Evolutionary conservation across 441 rosid genomes (phyloP).

Genomic region (Syzygium syzygioides): DNA sequence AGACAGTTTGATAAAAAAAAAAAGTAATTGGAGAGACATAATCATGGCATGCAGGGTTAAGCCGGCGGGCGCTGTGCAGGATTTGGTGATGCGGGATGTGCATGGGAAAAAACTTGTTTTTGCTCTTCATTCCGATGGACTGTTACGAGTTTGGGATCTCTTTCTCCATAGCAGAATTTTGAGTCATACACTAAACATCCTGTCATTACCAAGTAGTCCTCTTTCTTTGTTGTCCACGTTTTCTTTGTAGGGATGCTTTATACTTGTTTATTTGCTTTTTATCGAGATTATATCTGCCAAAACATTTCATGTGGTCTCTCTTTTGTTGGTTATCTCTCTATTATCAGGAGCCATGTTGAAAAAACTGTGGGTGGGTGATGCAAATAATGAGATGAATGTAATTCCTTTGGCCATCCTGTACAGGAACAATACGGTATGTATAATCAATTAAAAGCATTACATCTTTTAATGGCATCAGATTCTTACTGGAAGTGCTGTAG

Average conservation of each 20-base stretch:
- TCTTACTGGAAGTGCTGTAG: background rate
- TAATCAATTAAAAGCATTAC: background rate
- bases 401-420: conserved; percentile 70
- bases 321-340: conserved; percentile 8
- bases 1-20: background rate
- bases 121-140: conserved; percentile 75
- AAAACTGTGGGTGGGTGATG: conserved; percentile 74
- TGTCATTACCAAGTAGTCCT: conserved; percentile 56
- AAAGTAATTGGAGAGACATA: background rate
- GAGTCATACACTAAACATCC: conserved; percentile 43
- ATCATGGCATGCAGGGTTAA: conserved; percentile 57
- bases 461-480: background rate
- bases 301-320: background rate
- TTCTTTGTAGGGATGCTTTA: background rate
- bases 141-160: conserved; percentile 74
- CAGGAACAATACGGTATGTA: conserved; percentile 45
- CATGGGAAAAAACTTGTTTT: conserved; percentile 38
- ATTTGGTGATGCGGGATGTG: conserved; percentile 48
- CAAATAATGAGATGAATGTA: conserved; percentile 29
- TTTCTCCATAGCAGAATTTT: conserved; percentile 43
- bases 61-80: conserved; percentile 55
- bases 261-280: background rate
- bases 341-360: conserved; percentile 42
- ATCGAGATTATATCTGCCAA: background rate
- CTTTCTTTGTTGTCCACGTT: conserved; percentile 2